Evolutionary conservation across 2,329 filamentous ascomycete species (phyloP), one percentile per base, ranked within the genome.

Genomic region (Pseudomassariella vexata): DNA sequence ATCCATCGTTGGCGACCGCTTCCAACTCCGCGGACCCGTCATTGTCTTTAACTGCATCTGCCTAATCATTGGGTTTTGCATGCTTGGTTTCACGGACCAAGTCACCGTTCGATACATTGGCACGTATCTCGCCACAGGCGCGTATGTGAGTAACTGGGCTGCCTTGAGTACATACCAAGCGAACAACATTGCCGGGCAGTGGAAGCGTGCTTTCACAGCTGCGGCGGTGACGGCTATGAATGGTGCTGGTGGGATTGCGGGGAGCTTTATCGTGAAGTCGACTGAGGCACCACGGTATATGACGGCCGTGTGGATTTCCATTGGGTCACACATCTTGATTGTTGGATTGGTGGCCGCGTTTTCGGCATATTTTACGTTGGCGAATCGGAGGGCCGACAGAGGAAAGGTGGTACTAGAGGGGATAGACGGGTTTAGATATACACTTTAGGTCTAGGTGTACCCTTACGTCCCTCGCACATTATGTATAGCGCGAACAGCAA

Each of bases 121-220:
- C 7, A 76, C 75, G 0, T 82, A 72, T 50, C 63, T 84, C 2
- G 76, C 78, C 0, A 83, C 79, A 0, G 79, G 79, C 1, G 77
- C 79, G 1, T 83, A 82, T 41, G 68, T 83, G 4, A 75, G 71
- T 4, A 84, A 84, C 41, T 83, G 79, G 78, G 78, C 79, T 0
- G 79, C 76, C 1, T 57, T 83, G 40, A 78, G 73, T 32, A 68
- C 75, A 0, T 80, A 77, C 41, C 70, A 76, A 47, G 68, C 72
- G 11, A 81, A 79, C 49, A 82, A 79, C 40, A 65, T 80, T 24
- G 63, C 68, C 1, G 73, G 74, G 1, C 76, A 81, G 45, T 82
- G 76, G 76, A 81, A 80, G 52, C 62, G 76, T 19, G 75, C 69
- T 3, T 77, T 76, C 28, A 73, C 73, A 0, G 73, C 76, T 0